Evolutionary conservation across 345 rosid genomes (phyloP), one percentile per base, ranked within the genome.

Genomic region (Eucalyptus leucophloia): DNA sequence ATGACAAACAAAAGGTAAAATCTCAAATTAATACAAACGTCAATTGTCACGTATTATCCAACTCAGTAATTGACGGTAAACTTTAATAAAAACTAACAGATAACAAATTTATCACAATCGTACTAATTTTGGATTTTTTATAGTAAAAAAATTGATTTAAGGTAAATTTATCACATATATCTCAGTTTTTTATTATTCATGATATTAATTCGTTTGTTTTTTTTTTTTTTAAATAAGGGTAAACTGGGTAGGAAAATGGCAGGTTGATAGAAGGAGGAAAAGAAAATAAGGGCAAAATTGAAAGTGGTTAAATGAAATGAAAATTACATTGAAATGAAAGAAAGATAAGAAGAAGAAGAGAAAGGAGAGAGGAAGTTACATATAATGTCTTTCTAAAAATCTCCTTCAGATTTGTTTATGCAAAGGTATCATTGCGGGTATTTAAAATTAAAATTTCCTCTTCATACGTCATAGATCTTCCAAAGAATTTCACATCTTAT

Each of bases 71-170:
- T 53, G 1, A 53, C 0, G 0, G 10, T 53, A 53, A 53, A 8
- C 5, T 53, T 53, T 19, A 19, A 8, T 4, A 53, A 53, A 19
- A 53, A 53, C 2, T 53, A 53, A 19, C 0, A 1, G 5, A 51
- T 51, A 53, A 53, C 19, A 53, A 53, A 21, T 53, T 53, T 2
- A 2, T 21, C 11, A 53, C 11, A 53, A 53, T 19, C 0, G 5
- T 53, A 21, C 1, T 0, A 1, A 0, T 53, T 53, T 53, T 1
- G 10, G 11, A 0, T 53, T 19, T 53, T 53, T 53, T 53, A 1
- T 53, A 2, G 2, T 53, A 0, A 53, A 53, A 53, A 53, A 53
- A 53, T 53, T 21, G 26, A 0, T 8, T 53, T 53, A 53, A 0
- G 26, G 0, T 53, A 8, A 53, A 53, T 53, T 53, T 53, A 53